Evolutionary conservation across 164 flowering plant genomes (phyloP), one percentile per base, ranked within the genome.

Genomic region (Vitis riparia): DNA sequence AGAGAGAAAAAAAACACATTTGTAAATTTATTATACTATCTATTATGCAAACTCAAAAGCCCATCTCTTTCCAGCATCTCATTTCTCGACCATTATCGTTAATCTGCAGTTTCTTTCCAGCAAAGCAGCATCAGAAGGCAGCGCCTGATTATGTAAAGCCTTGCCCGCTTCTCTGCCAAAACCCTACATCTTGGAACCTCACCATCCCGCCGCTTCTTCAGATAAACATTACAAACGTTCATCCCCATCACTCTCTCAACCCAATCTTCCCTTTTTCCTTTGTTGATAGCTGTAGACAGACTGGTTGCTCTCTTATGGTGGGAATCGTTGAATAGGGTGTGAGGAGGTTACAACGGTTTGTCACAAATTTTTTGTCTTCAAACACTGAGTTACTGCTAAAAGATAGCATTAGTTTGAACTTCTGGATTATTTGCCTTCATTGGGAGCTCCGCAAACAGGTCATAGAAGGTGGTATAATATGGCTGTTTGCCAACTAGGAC

Each of bases 81-180:
- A 59, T 12, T 51, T 62, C 66, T 59, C 66, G 17, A 11, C 37
- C 51, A 64, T 29, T 32, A 30, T 49, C n/a, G 48, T 63, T 62
- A 44, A 58, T 76, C 79, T 65, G 23, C 55, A 8, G 12, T 44
- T 10, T 76, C 79, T 71, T 61, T 63, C 79, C 79, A 76, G 72
- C 75, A 76, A 63, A 76, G 13, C 57, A 76, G 72, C 79, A 71
- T 71, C 65, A 63, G 13, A 9, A 71, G 47, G 70, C 75, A 71
- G 0, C 72, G 75, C 29, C 58, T 50, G 62, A 71, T 71, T 17
- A 75, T 75, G 52, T 73, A 72, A 8, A 77, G 62, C 66, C 76
- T 69, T 17, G 73, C 68, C 23, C 59, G 67, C 67, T 72, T 65
- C 71, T 69, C 79, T 55, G 55, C 57, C 50, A 67, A 32, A 8